Percentiles rank a stretch among this genome's conserved stretches.
Conservation (phyloP, 2,329 filamentous ascomycete species). For the Teratosphaeria nubilosa region DNA sequence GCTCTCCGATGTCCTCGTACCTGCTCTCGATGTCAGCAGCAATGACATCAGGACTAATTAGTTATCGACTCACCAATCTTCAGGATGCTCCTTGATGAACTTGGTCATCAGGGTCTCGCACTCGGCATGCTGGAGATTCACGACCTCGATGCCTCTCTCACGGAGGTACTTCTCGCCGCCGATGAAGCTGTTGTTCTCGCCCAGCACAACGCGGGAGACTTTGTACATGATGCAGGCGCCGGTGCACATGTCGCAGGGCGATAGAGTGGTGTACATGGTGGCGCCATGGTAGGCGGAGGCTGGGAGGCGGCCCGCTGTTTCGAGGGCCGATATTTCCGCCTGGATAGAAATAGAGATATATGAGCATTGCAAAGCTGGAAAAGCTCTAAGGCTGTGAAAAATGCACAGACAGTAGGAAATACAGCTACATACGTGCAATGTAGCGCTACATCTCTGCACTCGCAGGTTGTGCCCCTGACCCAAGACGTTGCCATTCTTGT, state of each 20-base stretch:
- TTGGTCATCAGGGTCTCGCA: slow-evolving; percentile 59
- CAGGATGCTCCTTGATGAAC: slow-evolving; percentile 63
- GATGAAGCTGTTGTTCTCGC: slow-evolving; percentile 65
- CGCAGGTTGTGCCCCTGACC: slow-evolving; percentile 66
- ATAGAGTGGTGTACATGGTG: slow-evolving; percentile 77
- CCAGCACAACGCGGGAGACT: slow-evolving; percentile 62
- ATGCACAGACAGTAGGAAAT: neutral
- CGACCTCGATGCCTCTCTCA: slow-evolving; percentile 58
- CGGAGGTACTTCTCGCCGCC: slow-evolving; percentile 63
- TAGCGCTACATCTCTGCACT: slow-evolving; percentile 60
- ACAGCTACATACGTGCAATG: slow-evolving; percentile 50
- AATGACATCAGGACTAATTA: slow-evolving; percentile 8
- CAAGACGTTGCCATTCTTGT: slow-evolving; percentile 57
- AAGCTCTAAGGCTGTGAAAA: neutral
- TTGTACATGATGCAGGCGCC: slow-evolving; percentile 69
- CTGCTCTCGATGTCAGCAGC: slow-evolving; percentile 10
- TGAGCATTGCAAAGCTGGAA: neutral
- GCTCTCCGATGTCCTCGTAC: slow-evolving; percentile 30
- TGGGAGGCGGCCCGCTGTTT: slow-evolving; percentile 61
- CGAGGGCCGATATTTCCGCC: slow-evolving; percentile 68
- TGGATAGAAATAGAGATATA: slow-evolving; percentile 25
- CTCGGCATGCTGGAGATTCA: slow-evolving; percentile 57
- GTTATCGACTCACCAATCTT: slow-evolving; percentile 44
- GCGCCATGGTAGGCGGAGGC: slow-evolving; percentile 58
- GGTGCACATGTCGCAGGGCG: slow-evolving; percentile 74